Conservation (phyloP, 192 early-diverging fungal genomes). For the Backusella westeae region DNA sequence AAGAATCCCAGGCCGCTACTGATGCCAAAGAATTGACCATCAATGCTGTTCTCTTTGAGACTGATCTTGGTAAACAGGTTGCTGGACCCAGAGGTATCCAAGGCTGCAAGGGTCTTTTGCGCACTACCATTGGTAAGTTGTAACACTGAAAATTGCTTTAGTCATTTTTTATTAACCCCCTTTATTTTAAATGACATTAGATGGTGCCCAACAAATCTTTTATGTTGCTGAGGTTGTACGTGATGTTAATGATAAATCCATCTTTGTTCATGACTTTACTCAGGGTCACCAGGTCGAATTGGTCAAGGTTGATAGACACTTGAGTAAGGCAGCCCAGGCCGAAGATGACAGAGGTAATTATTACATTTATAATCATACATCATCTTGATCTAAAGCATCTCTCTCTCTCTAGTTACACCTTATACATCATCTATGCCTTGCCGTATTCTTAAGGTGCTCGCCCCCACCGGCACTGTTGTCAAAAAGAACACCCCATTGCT, state of each 20-base stretch:
- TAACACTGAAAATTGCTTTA: neutral
- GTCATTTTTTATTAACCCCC: neutral
- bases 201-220: slow-evolving; percentile 46
- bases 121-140: slow-evolving; percentile 43
- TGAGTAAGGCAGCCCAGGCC: slow-evolving; percentile 33
- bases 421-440: slow-evolving; percentile 66
- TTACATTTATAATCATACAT: too few species aligned
- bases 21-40: neutral
- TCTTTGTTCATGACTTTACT: slow-evolving; percentile 49
- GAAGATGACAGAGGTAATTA: slow-evolving; percentile 43
- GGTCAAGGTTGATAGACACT: slow-evolving; percentile 41
- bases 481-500: slow-evolving; percentile 56
- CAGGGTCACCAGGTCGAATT: slow-evolving; percentile 47
- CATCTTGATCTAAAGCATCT: neutral
- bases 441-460: slow-evolving; percentile 54
- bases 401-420: slow-evolving; percentile 38
- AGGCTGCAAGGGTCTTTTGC: slow-evolving; percentile 39
- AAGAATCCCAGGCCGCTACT: neutral
- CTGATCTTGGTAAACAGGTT: slow-evolving; percentile 38
- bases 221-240: slow-evolving; percentile 41
- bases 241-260: slow-evolving; percentile 35
- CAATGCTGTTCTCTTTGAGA: slow-evolving; percentile 32
- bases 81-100: slow-evolving; percentile 27
- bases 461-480: slow-evolving; percentile 47
- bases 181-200: slow-evolving; percentile 23